These are phyloP conservation scores for Termitomyces sp. DNA, from an alignment of 768 basidiomycete genomes.

Conservation along the genomic window DNA sequence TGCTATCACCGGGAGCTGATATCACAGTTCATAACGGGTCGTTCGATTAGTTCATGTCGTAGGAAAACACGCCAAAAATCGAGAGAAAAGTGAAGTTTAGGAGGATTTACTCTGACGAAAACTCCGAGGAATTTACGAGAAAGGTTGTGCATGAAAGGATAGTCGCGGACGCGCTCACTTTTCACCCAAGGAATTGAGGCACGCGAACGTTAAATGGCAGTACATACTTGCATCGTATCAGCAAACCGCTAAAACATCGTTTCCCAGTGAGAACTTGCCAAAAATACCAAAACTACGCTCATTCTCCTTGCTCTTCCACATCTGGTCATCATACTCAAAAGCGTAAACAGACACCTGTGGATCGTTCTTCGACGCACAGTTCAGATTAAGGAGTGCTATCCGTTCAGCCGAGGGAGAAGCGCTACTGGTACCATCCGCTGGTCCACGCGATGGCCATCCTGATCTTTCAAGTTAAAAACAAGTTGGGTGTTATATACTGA, in stretches of 20 bases:
- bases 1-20: not conserved
- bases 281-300: conserved; percentile 17
- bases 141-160: not conserved
- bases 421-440: not conserved
- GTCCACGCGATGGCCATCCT: conserved; percentile 17
- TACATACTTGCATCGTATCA: not conserved
- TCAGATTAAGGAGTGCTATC: conserved; percentile 9
- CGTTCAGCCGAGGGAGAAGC: conserved; percentile 6
- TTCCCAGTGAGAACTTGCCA: conserved; percentile 10
- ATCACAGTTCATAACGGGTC: no score
- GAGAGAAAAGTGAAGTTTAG: not conserved
- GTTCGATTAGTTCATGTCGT: not conserved
- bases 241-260: conserved; percentile 8
- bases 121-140: not conserved
- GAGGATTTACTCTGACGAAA: not conserved
- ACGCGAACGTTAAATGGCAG: not conserved
- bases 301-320: conserved; percentile 15
- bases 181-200: not conserved
- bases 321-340: conserved; percentile 16
- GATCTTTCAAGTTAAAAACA: conserved; percentile 3
- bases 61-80: not conserved
- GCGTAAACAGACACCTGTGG: conserved; percentile 11
- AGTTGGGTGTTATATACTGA: not conserved
- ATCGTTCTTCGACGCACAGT: conserved; percentile 13
- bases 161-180: not conserved